A percentile compares a stretch with the other conserved stretches of the same genome.
Evolutionary conservation across 2,329 filamentous ascomycete species (phyloP).

Genomic region (Colletotrichum sp.): DNA sequence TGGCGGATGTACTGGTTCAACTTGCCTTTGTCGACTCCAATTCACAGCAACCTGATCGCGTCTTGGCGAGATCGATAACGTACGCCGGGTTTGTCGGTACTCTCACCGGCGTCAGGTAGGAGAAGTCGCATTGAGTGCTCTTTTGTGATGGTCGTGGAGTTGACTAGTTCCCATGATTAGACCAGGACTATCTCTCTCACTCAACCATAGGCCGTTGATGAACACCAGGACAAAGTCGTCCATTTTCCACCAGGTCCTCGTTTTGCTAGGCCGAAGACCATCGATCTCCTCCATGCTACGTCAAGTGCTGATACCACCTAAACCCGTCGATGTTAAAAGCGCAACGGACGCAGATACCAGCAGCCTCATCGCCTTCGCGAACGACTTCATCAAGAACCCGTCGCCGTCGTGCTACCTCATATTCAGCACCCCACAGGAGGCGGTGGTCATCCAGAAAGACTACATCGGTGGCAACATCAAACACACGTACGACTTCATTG

Average conservation of each 20-base stretch:
- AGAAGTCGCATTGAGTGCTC: neutral
- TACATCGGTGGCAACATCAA: constrained; percentile 46
- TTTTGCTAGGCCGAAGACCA: constrained; percentile 56
- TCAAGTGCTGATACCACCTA: constrained; percentile 24
- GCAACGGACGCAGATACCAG: neutral
- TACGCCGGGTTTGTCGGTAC: constrained; percentile 57
- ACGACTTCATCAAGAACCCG: constrained; percentile 36
- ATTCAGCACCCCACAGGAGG: constrained; percentile 53
- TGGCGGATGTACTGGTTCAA: constrained; percentile 53
- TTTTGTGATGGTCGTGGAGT: neutral
- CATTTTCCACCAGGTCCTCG: constrained; percentile 53
- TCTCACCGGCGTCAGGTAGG: constrained; percentile 51
- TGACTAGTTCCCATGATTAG: constrained; percentile 22
- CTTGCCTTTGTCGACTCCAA: constrained; percentile 49
- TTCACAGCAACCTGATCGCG: constrained; percentile 29
- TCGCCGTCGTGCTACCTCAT: constrained; percentile 63
- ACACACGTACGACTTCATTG: constrained; percentile 53
- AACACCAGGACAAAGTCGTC: constrained; percentile 43
- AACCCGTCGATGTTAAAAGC: neutral
- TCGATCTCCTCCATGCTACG: constrained; percentile 59
- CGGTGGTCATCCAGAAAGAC: constrained; percentile 62
- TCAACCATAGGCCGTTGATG: constrained; percentile 56
- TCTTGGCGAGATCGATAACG: constrained; percentile 51
- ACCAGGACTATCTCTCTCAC: constrained; percentile 46
- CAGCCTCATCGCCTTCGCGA: neutral